phyloP scores from a whole-genome alignment of 23 red algal genomes.

The Gracilaria gracilis region DNA sequence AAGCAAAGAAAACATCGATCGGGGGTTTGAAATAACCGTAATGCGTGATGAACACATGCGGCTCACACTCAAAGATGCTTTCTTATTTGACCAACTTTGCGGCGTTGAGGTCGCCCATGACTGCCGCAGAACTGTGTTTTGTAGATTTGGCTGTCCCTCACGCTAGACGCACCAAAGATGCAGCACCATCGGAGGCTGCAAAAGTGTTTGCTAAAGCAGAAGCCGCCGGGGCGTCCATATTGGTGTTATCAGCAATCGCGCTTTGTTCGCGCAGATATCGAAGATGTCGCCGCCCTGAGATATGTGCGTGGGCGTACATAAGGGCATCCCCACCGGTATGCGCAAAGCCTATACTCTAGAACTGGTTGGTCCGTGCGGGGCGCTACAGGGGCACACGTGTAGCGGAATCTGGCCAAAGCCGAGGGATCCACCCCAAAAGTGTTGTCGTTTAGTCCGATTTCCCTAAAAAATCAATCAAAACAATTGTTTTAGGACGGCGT shows the following conservation, averaged over 20 bases:
- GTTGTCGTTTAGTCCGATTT: too few species aligned
- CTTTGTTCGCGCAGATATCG: not conserved
- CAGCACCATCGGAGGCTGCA: not conserved
- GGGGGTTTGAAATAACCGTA: constrained; percentile 15
- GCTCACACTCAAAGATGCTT: constrained; percentile 1
- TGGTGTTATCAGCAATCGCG: not conserved
- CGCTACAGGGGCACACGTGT: too few species aligned
- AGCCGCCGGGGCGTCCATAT: not conserved
- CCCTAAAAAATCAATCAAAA: too few species aligned
- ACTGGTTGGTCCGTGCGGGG: too few species aligned
- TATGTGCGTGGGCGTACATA: too few species aligned
- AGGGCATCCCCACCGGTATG: too few species aligned
- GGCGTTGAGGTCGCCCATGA: not conserved
- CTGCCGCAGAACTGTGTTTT: not conserved
- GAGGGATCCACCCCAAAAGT: too few species aligned
- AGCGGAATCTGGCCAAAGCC: too few species aligned
- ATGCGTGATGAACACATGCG: constrained; percentile 13
- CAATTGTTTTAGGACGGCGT: too few species aligned
- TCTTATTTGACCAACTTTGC: not conserved
- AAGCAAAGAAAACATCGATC: not conserved
- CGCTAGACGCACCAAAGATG: not conserved
- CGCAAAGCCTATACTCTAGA: too few species aligned
- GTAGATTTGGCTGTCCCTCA: not conserved
- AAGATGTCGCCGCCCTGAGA: constrained; percentile 8
- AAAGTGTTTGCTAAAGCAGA: not conserved